Conservation (phyloP, 2,329 filamentous ascomycete genomes). For the Coniochaeta sp. region DNA sequence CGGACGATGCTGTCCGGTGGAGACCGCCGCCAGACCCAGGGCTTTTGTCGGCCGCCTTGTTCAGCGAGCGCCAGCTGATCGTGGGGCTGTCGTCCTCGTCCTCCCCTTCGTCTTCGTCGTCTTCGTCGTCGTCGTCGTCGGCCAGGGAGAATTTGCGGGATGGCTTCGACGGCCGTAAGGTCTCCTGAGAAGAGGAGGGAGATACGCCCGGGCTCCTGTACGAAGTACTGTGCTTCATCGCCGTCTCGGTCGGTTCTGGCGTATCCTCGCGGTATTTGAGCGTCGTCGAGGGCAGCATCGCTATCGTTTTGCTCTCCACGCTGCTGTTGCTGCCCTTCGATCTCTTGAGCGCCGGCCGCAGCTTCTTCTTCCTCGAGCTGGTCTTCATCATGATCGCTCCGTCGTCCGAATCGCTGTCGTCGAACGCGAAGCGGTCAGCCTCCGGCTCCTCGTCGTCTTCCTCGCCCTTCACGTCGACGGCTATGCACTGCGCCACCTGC, state of each 20-base stretch:
- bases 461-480: conserved; percentile 77
- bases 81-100: conserved; percentile 1
- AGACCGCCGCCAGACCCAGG: conserved; percentile 18
- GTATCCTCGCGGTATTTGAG: conserved; percentile 78
- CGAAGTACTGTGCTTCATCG: conserved; percentile 52
- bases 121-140: conserved; percentile 40
- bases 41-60: conserved; percentile 13
- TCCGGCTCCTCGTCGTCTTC: conserved; percentile 55
- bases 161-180: conserved; percentile 62
- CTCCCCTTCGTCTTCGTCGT: conserved; percentile 12
- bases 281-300: conserved; percentile 79
- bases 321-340: conserved; percentile 28
- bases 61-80: conserved; percentile 12
- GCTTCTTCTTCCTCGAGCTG: conserved; percentile 46
- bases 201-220: conserved; percentile 48
- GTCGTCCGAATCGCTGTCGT: conserved; percentile 63
- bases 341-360: conserved; percentile 44
- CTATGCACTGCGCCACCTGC: conserved; percentile 92
- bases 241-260: conserved; percentile 56
- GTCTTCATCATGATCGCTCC: conserved; percentile 73
- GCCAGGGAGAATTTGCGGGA: conserved; percentile 59
- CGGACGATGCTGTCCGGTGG: conserved; percentile 40
- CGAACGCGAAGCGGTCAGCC: conserved; percentile 25
- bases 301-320: conserved; percentile 73
- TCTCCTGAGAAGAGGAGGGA: conserved; percentile 77